Base-by-base conservation (phyloP, 192 early-diverging fungal genomes). In the Paraglomus brasilianum region DNA sequence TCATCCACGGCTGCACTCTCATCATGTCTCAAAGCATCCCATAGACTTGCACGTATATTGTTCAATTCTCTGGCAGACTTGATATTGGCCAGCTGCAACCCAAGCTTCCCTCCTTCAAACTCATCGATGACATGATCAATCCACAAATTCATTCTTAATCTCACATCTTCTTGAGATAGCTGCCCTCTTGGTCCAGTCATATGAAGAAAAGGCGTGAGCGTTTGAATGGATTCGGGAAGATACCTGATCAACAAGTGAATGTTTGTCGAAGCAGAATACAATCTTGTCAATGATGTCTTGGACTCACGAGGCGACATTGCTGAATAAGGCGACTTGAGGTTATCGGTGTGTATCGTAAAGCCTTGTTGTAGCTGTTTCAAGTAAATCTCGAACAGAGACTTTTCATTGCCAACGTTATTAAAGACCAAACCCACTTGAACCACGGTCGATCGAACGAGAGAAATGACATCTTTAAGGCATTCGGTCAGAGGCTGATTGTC, bases 211-310 rank as follows among this genome's bases (percentile, higher is more conserved):
- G 85, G 85, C 2, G 82, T 81, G 56, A 78, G 84, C 10, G 79
- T 80, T 55, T 83, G 85, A 58, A 86, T 72, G 0, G 76, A 66
- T 46, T 83, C 81, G 11, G 85, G 85, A 0, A 86, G 78, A 68
- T 86, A 81, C 7, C 85, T 79, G 8, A 83, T 73, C 17, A 86
- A 71, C 10, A 86, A 73, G 61, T 86, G 81, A 22, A 82, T 78
- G 57, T 86, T 84, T 9, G 81, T 78, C 15, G 76, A 80, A 17
- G 82, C 79, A 1, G 85, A 82, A 64, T 84, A 86, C 48, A 86
- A 49, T 50, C 78, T 58, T 0, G 80, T 72, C 17, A 82, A 58
- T 13, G 73, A 71, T 14, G 70, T 46, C 41, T 68, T 69, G 38
- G 47, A 65, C 22, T 62, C 62, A 17, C 51, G 52, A 30, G 21